Percentiles rank a stretch among this genome's conserved stretches.
Evolutionary conservation across 441 rosid species (phyloP).

Genomic region (Jatropha podagrica): DNA sequence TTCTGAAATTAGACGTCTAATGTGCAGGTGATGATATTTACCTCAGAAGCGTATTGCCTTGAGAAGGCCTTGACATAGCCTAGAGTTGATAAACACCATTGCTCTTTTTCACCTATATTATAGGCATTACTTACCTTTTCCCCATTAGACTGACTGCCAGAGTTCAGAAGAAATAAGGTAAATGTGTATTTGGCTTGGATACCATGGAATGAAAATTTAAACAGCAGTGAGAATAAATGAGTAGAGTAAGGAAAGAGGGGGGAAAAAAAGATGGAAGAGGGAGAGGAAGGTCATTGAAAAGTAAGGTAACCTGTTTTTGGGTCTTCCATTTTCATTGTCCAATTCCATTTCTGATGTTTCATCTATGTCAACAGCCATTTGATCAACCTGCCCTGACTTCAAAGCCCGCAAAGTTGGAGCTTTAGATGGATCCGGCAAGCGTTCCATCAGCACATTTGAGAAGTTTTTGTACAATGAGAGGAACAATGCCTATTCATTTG

Average conservation of each 20-base stretch:
- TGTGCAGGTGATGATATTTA: constrained; percentile 26
- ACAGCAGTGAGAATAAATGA: not conserved
- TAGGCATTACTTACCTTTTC: constrained; percentile 33
- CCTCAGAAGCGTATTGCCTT: constrained; percentile 98
- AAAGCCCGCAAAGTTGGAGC: constrained; percentile 57
- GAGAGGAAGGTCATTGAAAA: not conserved
- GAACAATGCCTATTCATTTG: constrained; percentile 56
- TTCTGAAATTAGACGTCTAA: too few relatives aligned
- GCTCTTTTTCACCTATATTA: constrained; percentile 75
- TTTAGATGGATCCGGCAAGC: constrained; percentile 73
- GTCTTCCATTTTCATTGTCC: constrained; percentile 66
- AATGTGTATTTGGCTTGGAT: constrained; percentile 1
- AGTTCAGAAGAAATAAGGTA: constrained; percentile 14
- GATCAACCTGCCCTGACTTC: constrained; percentile 51
- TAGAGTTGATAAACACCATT: constrained; percentile 93
- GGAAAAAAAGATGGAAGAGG: not conserved
- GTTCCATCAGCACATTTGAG: constrained; percentile 65
- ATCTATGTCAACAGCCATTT: constrained; percentile 55
- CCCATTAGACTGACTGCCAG: constrained; percentile 57
- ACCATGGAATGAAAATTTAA: not conserved
- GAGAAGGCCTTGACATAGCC: constrained; percentile 90
- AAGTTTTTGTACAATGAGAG: constrained; percentile 67
- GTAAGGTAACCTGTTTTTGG: constrained; percentile 44
- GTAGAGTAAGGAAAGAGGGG: not conserved
- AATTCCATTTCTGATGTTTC: constrained; percentile 80